Evolutionary conservation across 345 rosid genomes (phyloP).

Genomic region (Iberis pinnata): DNA sequence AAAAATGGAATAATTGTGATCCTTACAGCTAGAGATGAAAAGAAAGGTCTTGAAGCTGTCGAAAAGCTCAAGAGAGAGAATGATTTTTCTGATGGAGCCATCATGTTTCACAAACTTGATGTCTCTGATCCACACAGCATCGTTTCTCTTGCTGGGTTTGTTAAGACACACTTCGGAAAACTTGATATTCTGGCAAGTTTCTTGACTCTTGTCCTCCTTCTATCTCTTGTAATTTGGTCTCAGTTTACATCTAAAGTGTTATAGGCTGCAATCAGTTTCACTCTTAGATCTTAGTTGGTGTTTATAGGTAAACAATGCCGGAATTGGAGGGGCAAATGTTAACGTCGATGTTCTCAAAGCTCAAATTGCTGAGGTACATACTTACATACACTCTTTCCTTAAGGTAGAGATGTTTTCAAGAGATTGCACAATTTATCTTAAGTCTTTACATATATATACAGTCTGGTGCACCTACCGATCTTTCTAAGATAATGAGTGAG

Average conservation of each 20-base stretch:
- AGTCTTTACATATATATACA: constrained; percentile 10
- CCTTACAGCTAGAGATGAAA: constrained; percentile 40
- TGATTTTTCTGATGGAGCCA: constrained; percentile 26
- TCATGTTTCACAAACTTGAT: constrained; percentile 45
- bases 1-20: constrained; percentile 27
- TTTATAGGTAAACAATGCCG: constrained; percentile 47
- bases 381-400: not conserved
- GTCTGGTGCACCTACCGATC: constrained; percentile 22
- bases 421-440: not conserved
- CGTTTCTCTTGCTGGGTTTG: constrained; percentile 34
- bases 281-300: not conserved
- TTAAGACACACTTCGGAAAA: constrained; percentile 34
- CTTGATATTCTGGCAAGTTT: constrained; percentile 44
- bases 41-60: constrained; percentile 41
- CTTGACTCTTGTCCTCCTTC: not conserved
- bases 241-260: not conserved
- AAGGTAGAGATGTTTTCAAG: not conserved
- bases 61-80: constrained; percentile 32
- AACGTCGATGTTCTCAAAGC: constrained; percentile 26
- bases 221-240: too few species aligned
- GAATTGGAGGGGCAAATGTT: constrained; percentile 28
- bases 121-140: constrained; percentile 35
- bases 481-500: constrained; percentile 27
- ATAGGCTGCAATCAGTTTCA: not conserved
- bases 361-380: constrained; percentile 20